Evolutionary conservation across 768 basidiomycete genomes (phyloP).

Genomic region (Chalciporus sphaerocephalus): DNA sequence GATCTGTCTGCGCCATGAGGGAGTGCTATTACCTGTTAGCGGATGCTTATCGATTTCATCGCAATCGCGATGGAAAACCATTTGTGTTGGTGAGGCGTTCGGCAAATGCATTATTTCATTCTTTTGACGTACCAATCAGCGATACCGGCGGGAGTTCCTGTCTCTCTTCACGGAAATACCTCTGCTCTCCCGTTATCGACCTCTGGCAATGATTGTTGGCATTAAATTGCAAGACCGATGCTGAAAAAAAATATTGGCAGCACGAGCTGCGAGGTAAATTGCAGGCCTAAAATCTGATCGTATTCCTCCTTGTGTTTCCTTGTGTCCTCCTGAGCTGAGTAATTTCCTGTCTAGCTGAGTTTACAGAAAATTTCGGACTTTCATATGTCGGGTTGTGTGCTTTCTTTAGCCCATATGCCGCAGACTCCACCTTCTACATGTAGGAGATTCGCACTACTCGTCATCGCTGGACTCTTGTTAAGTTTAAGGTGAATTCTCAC

Average conservation of each 20-base stretch:
- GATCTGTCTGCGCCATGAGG: constrained; percentile 21
- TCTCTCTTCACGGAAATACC: constrained; percentile 23
- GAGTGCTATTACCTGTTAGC: constrained; percentile 14
- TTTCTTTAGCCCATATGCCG: constrained; percentile 20
- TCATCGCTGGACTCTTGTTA: constrained; percentile 16
- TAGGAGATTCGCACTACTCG: constrained; percentile 18
- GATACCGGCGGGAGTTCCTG: constrained; percentile 16
- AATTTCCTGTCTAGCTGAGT: constrained; percentile 26
- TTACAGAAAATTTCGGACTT: constrained; percentile 31
- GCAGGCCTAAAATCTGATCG: constrained; percentile 5
- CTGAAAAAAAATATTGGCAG: constrained; percentile 9
- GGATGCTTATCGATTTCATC: constrained; percentile 22
- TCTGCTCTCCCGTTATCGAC: constrained; percentile 16
- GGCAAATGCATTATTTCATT: constrained; percentile 22
- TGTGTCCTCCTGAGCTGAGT: constrained; percentile 9
- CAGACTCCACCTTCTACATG: constrained; percentile 19
- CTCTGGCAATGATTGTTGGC: too few species aligned
- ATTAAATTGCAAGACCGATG: constrained; percentile 3
- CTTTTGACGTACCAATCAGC: constrained; percentile 23
- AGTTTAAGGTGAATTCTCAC: constrained; percentile 15
- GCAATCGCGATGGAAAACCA: constrained; percentile 24
- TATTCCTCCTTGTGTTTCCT: constrained; percentile 7
- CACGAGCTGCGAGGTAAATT: constrained; percentile 6
- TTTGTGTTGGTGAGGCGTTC: constrained; percentile 22
- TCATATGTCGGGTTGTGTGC: constrained; percentile 26